Base-by-base conservation (phyloP, 129 eudicot species). In the Helichrysum umbraculigerum region DNA sequence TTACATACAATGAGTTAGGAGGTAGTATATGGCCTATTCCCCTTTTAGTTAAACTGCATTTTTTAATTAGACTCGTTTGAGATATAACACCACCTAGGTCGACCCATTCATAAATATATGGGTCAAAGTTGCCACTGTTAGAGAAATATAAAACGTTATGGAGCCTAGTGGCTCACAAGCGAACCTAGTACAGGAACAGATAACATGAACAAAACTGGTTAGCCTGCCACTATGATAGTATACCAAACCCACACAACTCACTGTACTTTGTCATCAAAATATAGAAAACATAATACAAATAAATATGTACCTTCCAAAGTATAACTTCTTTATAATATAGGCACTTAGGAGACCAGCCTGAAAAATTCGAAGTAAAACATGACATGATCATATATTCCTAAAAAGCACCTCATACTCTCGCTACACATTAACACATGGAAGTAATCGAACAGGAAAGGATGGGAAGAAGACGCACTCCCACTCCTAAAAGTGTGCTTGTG, bases 311-410 rank as follows among this genome's bases (percentile, higher is more conserved):
- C 97, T 91, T 80, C 91, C 91, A 68, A 88, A 84, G 75, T 91
- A 91, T 71, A 91, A 70, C 81, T 83, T 88, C 75, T 86, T 91
- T 71, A 88, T 88, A n/a, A 88, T 69, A 65, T 84, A 88, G 12
- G 93, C 93, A 82, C 89, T 88, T 51, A 91, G 85, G 58, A 91
- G 83, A 47, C 97, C 97, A 70, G 89, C 74, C 96, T 90, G 85
- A 77, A 81, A 63, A 47, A 80, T 39, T 73, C 17, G 62, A 16
- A 42, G 67, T 29, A 76, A 39, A 68, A 78, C 78, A 52, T 62
- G 63, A 82, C 59, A 69, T 72, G 51, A 16, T 51, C 51, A 33
- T 60, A 30, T 68, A 28, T 44, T 70, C 33, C 30, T 12, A 39
- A 66, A 42, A 57, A 67, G 62, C 65, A 57, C 28, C 14, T 57